A percentile compares a stretch with the other conserved stretches of the same genome.
Evolutionary conservation across 2,329 filamentous ascomycete genomes (phyloP).

Genomic region (Clonostachys rosea): DNA sequence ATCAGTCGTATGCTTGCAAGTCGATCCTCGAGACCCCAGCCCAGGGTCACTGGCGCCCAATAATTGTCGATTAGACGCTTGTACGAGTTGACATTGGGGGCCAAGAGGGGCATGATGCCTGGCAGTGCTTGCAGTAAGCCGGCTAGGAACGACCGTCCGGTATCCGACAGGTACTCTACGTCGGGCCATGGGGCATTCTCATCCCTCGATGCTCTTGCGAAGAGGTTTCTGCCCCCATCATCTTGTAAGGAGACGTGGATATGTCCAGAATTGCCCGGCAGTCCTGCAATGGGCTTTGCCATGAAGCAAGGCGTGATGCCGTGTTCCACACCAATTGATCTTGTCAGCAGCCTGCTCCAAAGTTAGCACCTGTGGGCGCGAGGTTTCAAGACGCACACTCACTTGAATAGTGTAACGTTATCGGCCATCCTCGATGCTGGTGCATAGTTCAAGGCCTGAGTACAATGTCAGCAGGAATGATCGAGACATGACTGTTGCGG

Average conservation of each 20-base stretch:
- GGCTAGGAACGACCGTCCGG: slow-evolving; percentile 68
- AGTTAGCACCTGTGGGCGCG: slow-evolving; percentile 18
- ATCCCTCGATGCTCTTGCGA: slow-evolving; percentile 57
- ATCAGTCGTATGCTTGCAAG: slow-evolving; percentile 68
- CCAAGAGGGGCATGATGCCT: slow-evolving; percentile 71
- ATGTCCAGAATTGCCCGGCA: slow-evolving; percentile 71
- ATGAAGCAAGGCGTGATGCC: slow-evolving; percentile 76
- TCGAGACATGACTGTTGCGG: slow-evolving; percentile 33
- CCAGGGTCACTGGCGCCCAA: slow-evolving; percentile 74
- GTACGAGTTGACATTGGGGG: slow-evolving; percentile 72
- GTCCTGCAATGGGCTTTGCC: slow-evolving; percentile 68
- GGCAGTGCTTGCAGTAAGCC: slow-evolving; percentile 66
- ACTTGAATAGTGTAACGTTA: slow-evolving; percentile 69
- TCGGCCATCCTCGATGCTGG: slow-evolving; percentile 48
- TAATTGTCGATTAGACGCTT: slow-evolving; percentile 76
- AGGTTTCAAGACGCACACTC: slow-evolving; percentile 9
- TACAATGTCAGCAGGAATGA: not conserved
- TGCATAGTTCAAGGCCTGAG: not conserved
- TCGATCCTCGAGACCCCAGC: slow-evolving; percentile 71
- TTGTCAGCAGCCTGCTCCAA: slow-evolving; percentile 35
- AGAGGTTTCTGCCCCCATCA: slow-evolving; percentile 60
- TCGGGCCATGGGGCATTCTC: slow-evolving; percentile 55
- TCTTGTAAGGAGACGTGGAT: slow-evolving; percentile 70
- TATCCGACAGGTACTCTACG: slow-evolving; percentile 59
- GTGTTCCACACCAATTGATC: slow-evolving; percentile 63